Base-by-base conservation (phyloP, 176 grass and related monocot genomes). In the Poa pratensis region DNA sequence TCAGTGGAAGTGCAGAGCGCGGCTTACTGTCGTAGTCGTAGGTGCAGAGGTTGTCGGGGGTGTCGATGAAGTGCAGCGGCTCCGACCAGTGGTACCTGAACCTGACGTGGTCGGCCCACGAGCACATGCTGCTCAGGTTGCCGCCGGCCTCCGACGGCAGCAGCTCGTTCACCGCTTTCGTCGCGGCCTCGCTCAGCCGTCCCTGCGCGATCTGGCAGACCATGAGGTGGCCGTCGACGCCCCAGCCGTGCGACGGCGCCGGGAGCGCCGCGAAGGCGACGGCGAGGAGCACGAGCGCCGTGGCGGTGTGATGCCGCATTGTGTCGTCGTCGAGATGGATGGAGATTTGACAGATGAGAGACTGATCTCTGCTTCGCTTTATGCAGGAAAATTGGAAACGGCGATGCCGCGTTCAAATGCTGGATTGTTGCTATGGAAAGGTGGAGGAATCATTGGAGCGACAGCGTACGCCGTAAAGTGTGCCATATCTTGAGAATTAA, bases 31-130 rank as follows among this genome's bases (percentile, higher is more conserved):
- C 78, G 82, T 90, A 92, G 46, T 12, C 73, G 87, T 92, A 92
- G 61, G 0, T 69, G 90, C 93, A 94, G 46, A 84, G 83, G 26
- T 7, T 43, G 30, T 94, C 87, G 2, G 93, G 93, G 10, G 85
- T 92, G 80, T 94, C 63, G 52, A 88, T 88, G 90, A 81, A 94
- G 78, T 94, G 93, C 6, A 94, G 93, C 37, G 78, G 40, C 74
- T 75, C 70, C 5, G 90, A 88, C 90, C 90, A 92, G 6, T 0
- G 74, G 69, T 90, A 94, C 52, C 69, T 19, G 82, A 90, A 92
- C 75, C 80, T 80, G 15, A 94, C 60, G 2, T 48, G 52, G 66
- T 92, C 90, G n/a, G 93, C 90, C 90, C 90, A 90, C 4, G 85
- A 83, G 72, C 93, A 92, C 30, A 94, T 79, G 75, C 82, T 88